Base-by-base conservation (phyloP, 202 grass and related monocot species). In the Zizania palustris region DNA sequence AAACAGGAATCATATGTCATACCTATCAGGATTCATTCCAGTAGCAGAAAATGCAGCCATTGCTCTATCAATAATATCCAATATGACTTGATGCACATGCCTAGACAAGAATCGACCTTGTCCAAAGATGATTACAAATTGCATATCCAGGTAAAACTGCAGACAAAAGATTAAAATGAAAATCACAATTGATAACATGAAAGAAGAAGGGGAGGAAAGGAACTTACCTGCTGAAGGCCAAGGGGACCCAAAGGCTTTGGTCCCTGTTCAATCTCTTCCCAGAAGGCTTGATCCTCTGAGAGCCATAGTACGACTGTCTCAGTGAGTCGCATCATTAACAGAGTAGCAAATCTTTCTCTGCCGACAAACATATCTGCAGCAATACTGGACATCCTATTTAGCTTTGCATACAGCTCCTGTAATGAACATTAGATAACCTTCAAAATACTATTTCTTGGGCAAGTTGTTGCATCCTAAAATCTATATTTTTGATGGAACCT, bases 91-190 rank as follows among this genome's bases (percentile, higher is more conserved):
- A 86, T 95, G 89, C n/a, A 98, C 95, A 82, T 92, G 89, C 74
- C 95, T 81, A 82, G 95, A 94, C 45, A 98, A 86, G 74, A 92
- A 94, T 82, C 95, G 86, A 12, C 91, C 91, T 88, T 98, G 95
- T 61, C 89, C 95, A 14, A 92, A 98, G 74, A 94, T 83, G 13
- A 99, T 87, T 45, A 99, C 89, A 70, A 99, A 99, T 85, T 99
- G 96, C 96, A 99, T 99, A 85, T 98, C 95, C 87, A 98, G 64
- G 45, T 95, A 98, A 76, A 98, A 98, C 95, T 98, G 80, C 84
- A 86, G 59, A 45, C 65, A 77, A 72, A 34, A 16, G 51, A 55
- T 55, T 33, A 83, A 44, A 51, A 45, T 58, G 16, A 49, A 80
- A 79, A 72, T 15, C 60, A 81, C 9, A 60, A 11, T 21, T 82